phyloP scores from a whole-genome alignment of 306 rosid genomes.

The Trifolium repens region DNA sequence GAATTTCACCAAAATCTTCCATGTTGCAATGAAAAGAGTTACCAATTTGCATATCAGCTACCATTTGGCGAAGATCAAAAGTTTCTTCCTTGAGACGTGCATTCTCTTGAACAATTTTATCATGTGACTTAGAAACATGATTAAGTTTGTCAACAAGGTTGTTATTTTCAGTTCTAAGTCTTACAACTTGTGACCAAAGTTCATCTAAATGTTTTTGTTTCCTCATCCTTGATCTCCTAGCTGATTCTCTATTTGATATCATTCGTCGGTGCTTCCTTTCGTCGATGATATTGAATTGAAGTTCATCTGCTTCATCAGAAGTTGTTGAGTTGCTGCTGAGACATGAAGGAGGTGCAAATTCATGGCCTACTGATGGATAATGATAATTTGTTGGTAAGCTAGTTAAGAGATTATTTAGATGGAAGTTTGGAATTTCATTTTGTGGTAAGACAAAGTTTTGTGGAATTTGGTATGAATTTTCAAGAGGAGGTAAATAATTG shows the following conservation, averaged over 20 bases:
- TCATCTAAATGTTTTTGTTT: slow-evolving; percentile 84
- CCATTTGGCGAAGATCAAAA: slow-evolving; percentile 68
- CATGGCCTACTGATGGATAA: slow-evolving; percentile 46
- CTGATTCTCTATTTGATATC: slow-evolving; percentile 90
- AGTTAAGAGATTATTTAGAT: slow-evolving; percentile 43
- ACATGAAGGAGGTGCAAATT: slow-evolving; percentile 48
- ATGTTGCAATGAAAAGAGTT: slow-evolving; percentile 49
- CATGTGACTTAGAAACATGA: slow-evolving; percentile 62
- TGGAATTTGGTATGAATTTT: slow-evolving; percentile 49
- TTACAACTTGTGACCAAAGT: slow-evolving; percentile 76
- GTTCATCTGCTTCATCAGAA: slow-evolving; percentile 82
- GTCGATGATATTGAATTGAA: slow-evolving; percentile 58
- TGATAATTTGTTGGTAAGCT: slow-evolving; percentile 52
- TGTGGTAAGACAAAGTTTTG: slow-evolving; percentile 47
- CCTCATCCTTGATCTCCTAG: slow-evolving; percentile 86
- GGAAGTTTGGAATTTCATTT: slow-evolving; percentile 44
- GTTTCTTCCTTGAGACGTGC: slow-evolving; percentile 64
- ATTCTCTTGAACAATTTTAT: slow-evolving; percentile 63
- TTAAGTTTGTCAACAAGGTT: slow-evolving; percentile 61
- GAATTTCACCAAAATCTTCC: slow-evolving; percentile 55
- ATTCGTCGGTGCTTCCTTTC: slow-evolving; percentile 79
- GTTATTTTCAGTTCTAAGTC: slow-evolving; percentile 73
- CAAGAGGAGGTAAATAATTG: slow-evolving; percentile 51
- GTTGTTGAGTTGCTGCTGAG: slow-evolving; percentile 79
- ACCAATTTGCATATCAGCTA: slow-evolving; percentile 55